Percentiles rank a stretch among this genome's conserved stretches.
Evolutionary conservation across 305 asterid species (phyloP).

Genomic region (Solanum hybrid): DNA sequence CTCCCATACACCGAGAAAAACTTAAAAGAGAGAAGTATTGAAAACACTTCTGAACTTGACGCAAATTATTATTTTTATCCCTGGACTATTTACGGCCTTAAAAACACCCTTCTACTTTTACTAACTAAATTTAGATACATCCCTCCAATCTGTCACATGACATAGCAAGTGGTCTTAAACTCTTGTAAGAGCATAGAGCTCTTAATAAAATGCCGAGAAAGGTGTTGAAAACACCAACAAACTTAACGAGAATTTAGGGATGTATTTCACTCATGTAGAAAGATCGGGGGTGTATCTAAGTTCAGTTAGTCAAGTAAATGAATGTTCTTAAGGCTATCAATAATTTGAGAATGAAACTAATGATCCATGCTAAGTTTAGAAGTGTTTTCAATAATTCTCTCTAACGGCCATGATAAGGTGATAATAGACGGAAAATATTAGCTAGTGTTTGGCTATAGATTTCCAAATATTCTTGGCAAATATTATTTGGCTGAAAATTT

Average conservation of each 20-base stretch:
- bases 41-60: not conserved
- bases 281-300: not conserved
- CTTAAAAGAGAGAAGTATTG: not conserved
- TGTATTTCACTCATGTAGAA: not conserved
- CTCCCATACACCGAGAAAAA: not conserved
- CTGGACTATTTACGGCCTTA: too few relatives aligned
- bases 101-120: not conserved
- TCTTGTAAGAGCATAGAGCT: accelerated
- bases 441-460: too few relatives aligned
- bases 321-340: not conserved
- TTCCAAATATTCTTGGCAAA: too few relatives aligned
- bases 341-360: too few relatives aligned
- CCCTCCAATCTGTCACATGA: not conserved
- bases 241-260: accelerated
- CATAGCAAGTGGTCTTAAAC: not conserved
- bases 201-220: not conserved
- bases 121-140: too few relatives aligned
- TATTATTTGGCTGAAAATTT: too few relatives aligned
- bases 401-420: not conserved
- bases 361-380: too few relatives aligned
- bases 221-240: not conserved
- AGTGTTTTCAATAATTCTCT: not conserved
- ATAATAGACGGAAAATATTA: not conserved
- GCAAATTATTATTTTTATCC: too few relatives aligned
- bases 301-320: too few relatives aligned